phyloP scores from a whole-genome alignment of 306 rosid species.

The Castanea sativa region DNA sequence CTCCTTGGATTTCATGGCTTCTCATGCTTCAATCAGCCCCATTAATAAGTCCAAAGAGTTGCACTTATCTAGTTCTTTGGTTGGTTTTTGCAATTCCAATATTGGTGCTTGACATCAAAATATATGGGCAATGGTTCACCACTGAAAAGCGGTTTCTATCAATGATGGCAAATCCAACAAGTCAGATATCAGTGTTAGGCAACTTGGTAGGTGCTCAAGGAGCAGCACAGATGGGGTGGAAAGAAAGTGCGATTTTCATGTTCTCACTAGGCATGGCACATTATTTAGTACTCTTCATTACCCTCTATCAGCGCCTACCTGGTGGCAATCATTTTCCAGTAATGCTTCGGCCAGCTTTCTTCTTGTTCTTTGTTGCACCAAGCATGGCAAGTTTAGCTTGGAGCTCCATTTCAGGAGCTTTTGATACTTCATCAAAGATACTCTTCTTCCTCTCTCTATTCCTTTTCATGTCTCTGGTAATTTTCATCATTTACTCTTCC shows the following conservation, averaged over 20 bases:
- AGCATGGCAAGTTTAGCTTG: constrained; percentile 59
- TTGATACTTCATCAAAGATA: constrained; percentile 46
- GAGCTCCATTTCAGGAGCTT: constrained; percentile 43
- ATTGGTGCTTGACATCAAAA: constrained; percentile 42
- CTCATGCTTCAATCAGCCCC: constrained; percentile 55
- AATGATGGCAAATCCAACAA: constrained; percentile 43
- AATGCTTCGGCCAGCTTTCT: constrained; percentile 40
- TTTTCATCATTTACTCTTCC: neutral
- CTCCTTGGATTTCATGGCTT: constrained; percentile 61
- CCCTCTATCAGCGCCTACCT: constrained; percentile 40
- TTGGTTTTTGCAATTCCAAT: constrained; percentile 32
- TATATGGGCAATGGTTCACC: constrained; percentile 52
- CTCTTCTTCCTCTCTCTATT: constrained; percentile 53
- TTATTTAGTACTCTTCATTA: constrained; percentile 43
- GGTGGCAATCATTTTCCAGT: constrained; percentile 36
- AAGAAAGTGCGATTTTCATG: constrained; percentile 43
- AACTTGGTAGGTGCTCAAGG: constrained; percentile 46
- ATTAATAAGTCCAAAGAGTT: constrained; percentile 1
- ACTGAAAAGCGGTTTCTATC: constrained; percentile 44
- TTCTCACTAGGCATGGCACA: constrained; percentile 43
- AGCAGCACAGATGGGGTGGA: constrained; percentile 45
- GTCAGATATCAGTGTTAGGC: constrained; percentile 50
- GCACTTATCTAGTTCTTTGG: constrained; percentile 29
- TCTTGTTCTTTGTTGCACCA: constrained; percentile 51
- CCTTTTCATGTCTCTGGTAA: constrained; percentile 48